phyloP scores from a whole-genome alignment of 2,329 filamentous ascomycete species.

The Cladorrhinum sp. region DNA sequence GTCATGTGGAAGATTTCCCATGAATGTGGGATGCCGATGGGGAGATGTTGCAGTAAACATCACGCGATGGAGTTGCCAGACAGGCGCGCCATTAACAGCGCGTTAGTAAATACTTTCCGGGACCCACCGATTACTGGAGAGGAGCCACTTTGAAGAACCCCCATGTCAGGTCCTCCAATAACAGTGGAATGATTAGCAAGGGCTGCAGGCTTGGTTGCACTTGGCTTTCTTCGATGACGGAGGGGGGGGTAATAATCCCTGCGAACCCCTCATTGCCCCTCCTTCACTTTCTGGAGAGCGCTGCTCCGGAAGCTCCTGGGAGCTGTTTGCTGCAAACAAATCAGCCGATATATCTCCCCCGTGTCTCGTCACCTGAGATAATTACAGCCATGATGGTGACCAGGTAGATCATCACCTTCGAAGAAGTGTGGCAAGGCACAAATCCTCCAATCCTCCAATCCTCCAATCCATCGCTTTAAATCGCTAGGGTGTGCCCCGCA shows the following conservation, averaged over 20 bases:
- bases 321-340: neutral
- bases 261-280: slow-evolving; percentile 2
- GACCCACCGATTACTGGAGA: neutral
- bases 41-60: neutral
- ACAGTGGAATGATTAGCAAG: slow-evolving; percentile 8
- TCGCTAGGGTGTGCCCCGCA: neutral
- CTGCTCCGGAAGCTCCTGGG: slow-evolving; percentile 3
- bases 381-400: neutral
- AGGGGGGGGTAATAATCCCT: neutral
- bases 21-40: neutral
- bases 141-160: neutral
- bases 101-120: neutral
- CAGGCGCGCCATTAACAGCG: neutral
- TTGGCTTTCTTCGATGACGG: slow-evolving; percentile 2
- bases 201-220: neutral
- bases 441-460: neutral
- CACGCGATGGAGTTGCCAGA: neutral
- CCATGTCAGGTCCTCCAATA: slow-evolving; percentile 1
- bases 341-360: slow-evolving; percentile 4
- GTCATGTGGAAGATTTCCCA: neutral
- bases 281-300: neutral
- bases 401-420: neutral
- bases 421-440: neutral
- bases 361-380: neutral
- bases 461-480: neutral